A percentile compares a stretch with the other conserved stretches of the same genome.
These are phyloP conservation scores for Sclerotinia borealis DNA, from an alignment of 2,329 filamentous ascomycete species.

Conservation along the genomic window DNA sequence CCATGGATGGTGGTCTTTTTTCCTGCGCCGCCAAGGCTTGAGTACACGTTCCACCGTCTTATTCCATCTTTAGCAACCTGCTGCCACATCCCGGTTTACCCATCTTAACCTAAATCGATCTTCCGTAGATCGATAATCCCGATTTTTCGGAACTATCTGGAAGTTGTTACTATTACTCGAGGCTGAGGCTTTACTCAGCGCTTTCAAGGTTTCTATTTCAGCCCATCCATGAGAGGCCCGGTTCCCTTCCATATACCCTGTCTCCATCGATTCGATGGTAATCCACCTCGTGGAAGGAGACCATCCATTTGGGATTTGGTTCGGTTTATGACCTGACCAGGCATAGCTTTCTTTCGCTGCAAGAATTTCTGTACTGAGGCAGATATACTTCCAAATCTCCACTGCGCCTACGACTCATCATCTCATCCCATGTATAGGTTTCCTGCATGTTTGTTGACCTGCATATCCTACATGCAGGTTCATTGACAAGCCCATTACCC, in stretches of 20 bases:
- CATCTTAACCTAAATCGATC: conserved; percentile 13
- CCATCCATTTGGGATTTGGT: conserved; percentile 26
- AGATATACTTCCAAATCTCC: conserved; percentile 16
- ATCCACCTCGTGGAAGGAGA: conserved; percentile 20
- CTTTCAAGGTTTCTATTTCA: conserved; percentile 13
- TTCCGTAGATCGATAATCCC: conserved; percentile 12
- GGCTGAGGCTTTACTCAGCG: conserved; percentile 14
- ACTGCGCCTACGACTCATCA: conserved; percentile 25
- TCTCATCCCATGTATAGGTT: conserved; percentile 19
- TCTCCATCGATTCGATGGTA: background rate
- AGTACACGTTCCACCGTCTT: conserved; percentile 10
- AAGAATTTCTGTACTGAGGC: conserved; percentile 18
- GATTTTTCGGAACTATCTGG: conserved; percentile 11
- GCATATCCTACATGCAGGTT: conserved; percentile 23
- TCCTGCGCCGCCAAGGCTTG: conserved; percentile 6
- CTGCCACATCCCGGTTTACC: conserved; percentile 7
- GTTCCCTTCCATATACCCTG: background rate
- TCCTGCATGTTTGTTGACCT: conserved; percentile 27
- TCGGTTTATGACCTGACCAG: conserved; percentile 12
- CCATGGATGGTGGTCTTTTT: background rate
- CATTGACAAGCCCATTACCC: conserved; percentile 13
- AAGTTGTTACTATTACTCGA: conserved; percentile 9
- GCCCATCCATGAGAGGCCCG: conserved; percentile 8
- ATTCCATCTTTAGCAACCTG: conserved; percentile 11
- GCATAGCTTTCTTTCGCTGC: conserved; percentile 8